phyloP scores from a whole-genome alignment of 805 yeast species.

The Lipomyces chichibuensis region DNA sequence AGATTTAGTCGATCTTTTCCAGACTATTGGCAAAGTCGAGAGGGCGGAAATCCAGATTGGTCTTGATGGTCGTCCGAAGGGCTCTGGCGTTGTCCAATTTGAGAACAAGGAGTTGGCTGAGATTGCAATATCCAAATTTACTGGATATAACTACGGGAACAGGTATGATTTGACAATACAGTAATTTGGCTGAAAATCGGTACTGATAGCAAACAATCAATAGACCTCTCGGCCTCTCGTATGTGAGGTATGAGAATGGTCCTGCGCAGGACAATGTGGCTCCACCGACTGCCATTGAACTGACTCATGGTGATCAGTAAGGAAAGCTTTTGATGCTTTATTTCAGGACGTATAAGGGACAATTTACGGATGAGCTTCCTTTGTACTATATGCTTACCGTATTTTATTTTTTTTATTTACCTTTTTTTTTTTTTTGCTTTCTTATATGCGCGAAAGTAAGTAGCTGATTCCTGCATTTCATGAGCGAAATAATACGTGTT shows the following conservation, averaged over 20 bases:
- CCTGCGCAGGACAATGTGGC: neutral
- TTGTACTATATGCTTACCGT: neutral
- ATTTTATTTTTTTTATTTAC: too few species aligned
- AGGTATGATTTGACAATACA: constrained; percentile 36
- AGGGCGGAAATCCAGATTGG: constrained; percentile 75
- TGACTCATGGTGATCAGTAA: constrained; percentile 18
- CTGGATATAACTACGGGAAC: constrained; percentile 83
- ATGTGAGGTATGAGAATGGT: constrained; percentile 52
- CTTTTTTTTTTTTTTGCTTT: neutral
- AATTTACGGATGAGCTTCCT: neutral
- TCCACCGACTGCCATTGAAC: constrained; percentile 7
- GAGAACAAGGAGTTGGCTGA: constrained; percentile 69
- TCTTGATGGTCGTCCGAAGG: constrained; percentile 68
- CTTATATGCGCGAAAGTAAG: too few species aligned
- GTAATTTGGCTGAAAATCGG: too few species aligned
- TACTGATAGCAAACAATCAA: too few species aligned
- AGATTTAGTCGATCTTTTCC: constrained; percentile 83
- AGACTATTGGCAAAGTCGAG: constrained; percentile 73
- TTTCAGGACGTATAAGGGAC: neutral
- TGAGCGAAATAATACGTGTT: neutral
- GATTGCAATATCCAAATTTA: constrained; percentile 70
- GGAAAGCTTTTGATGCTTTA: neutral
- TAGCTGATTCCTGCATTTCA: neutral
- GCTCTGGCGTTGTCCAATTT: constrained; percentile 83
- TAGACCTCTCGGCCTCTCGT: constrained; percentile 66